Percentiles rank a stretch among this genome's conserved stretches.
Conservation (phyloP, 2,329 filamentous ascomycete genomes). For the Periconia macrospinosa region DNA sequence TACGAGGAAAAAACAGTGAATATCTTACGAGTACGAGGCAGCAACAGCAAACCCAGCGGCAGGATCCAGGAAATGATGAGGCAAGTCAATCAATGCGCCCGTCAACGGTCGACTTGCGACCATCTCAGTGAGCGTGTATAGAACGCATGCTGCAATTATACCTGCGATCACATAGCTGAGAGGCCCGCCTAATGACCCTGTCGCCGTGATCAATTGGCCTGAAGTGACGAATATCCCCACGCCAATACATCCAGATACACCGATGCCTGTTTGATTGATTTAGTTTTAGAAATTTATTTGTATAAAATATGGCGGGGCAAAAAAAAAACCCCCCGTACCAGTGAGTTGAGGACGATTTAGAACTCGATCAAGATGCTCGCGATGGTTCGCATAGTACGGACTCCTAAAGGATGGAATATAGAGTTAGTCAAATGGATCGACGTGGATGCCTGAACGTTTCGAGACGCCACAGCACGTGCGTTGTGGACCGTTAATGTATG, state of each 20-base stretch:
- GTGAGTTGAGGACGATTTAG: constrained; percentile 23
- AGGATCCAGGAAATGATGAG: constrained; percentile 25
- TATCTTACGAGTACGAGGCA: constrained; percentile 17
- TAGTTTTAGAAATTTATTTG: not conserved
- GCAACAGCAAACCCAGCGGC: constrained; percentile 25
- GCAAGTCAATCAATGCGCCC: constrained; percentile 23
- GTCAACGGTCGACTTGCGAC: constrained; percentile 23
- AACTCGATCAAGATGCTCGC: constrained; percentile 23
- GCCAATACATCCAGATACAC: constrained; percentile 24
- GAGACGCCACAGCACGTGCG: no score
- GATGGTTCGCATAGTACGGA: constrained; percentile 19
- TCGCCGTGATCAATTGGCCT: constrained; percentile 18
- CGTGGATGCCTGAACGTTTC: no score
- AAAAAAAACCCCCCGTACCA: constrained; percentile 15
- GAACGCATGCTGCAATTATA: constrained; percentile 19
- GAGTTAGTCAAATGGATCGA: not conserved
- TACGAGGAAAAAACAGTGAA: not conserved
- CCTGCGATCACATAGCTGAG: constrained; percentile 25
- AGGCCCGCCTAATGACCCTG: constrained; percentile 22
- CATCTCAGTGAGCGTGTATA: constrained; percentile 28
- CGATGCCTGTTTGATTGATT: constrained; percentile 15
- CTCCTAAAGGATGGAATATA: constrained; percentile 3
- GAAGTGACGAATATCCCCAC: constrained; percentile 22
- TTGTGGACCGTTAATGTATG: not conserved
- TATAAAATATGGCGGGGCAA: not conserved